Base-by-base conservation (phyloP, 1,284 basidiomycete genomes). In the Trichosporon ovoides region DNA sequence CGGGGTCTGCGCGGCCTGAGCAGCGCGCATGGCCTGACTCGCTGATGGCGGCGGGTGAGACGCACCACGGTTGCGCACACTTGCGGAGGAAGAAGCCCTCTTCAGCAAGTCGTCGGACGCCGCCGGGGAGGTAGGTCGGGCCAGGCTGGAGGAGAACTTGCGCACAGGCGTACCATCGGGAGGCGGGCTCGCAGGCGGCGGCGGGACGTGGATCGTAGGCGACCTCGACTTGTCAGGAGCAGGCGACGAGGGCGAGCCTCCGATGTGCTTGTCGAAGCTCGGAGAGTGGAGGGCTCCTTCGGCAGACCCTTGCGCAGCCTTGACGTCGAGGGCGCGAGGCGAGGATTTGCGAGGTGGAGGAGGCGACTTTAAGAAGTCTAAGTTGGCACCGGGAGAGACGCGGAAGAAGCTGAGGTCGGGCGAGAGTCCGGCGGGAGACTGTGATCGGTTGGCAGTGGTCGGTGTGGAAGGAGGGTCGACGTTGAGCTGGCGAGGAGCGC, bases 61-160 rank as follows among this genome's bases (percentile, higher is more conserved):
- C 16, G 40, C 48, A 43, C 53, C 37, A 37, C 18, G 40, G 28
- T 54, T 48, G 34, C 19, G 38, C 19, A 55, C 55, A 22, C 52
- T 84, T 2, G 85, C 85, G 0, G 91, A 89, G 0, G 89, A 91
- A 1, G 88, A 88, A 1, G 91, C 89, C 22, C 91, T 86, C 65
- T 89, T 85, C 61, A 93, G 85, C 66, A 91, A 86, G 59, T 95
- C 91, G 13, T 87, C 81, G 5, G 91, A 92, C 6, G 91, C 91
- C 1, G 92, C 91, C 1, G 92, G 91, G 0, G 92, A 95, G 0
- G 85, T 87, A 0, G 92, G 91, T 52, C 91, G 81, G 19, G 87
- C 36, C 9, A 86, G 85, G 31, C 68, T 70, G 24, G 69, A 72
- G 3, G 72, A 72, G 69, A 73, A 73, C 60, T 72, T 75, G 66